Evolutionary conservation across 2,329 filamentous ascomycete genomes (phyloP), one percentile per base, ranked within the genome.

Genomic region (Exophiala oligosperma): DNA sequence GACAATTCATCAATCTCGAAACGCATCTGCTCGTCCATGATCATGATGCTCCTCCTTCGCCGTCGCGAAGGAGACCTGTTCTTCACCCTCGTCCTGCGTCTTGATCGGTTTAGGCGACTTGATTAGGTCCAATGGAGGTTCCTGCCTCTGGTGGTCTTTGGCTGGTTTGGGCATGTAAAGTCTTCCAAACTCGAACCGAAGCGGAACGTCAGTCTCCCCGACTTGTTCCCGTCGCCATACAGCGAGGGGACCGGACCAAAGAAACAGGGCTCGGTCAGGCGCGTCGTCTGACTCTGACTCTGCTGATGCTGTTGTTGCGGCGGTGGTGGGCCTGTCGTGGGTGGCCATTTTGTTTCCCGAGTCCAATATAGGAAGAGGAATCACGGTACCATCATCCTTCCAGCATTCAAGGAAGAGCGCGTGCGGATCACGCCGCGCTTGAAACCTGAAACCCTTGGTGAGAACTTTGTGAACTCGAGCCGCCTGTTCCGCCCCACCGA

Each of bases 401-500:
- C 64, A 67, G 12, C 48, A 38, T 40, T 67, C 64, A 12, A 65
- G 17, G n/a, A 43, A 23, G 3, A 41, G 12, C 14, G 24, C n/a
- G 21, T 26, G 28, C 32, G 23, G 21, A 5, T 44, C 37, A 4
- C 26, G 24, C n/a, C 7, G 26, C 26, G 38, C 26, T 41, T 44
- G 29, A 11, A 14, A 38, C 35, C 44, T n/a, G 47, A 58, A 51
- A n/a, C 52, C 41, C 11, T 49, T 37, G 11, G 12, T 17, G 11
- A 56, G 50, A n/a, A 57, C 23, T 29, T 70, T 66, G 1, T 81
- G 79, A 1, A 94, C 87, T 11, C 90, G 78, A 4, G 72, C 54
- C 0, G 89, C 90, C 73, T 95, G 91, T 4, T 73, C 76, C 59
- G 84, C 71, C 66, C 90, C 89, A 0, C 86, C 89, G 26, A 93